Evolutionary conservation across 176 grass and related monocot species (phyloP).

Genomic region (Carex scoparia): DNA sequence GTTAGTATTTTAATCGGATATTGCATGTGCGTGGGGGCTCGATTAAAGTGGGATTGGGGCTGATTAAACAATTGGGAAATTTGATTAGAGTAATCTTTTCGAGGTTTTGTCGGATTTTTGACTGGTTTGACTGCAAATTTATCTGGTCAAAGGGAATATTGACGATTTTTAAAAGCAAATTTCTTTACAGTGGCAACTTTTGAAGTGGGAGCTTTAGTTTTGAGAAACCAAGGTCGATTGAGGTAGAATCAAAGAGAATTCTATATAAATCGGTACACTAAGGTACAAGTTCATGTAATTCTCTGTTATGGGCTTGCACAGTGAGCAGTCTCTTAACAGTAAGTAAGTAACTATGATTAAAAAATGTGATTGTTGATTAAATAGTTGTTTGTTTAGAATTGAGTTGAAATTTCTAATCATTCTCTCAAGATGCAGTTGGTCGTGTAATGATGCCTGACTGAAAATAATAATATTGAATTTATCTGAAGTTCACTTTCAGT

Average conservation of each 20-base stretch:
- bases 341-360: neutral
- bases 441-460: neutral
- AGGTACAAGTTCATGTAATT: slow-evolving; percentile 7
- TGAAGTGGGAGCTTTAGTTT: neutral
- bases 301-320: neutral
- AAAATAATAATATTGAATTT: neutral
- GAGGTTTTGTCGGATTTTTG: neutral
- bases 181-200: neutral
- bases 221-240: slow-evolving; percentile 7
- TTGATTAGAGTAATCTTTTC: slow-evolving; percentile 1
- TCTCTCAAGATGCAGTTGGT: neutral
- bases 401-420: neutral
- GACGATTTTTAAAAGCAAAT: slow-evolving; percentile 3
- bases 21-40: slow-evolving; percentile 7
- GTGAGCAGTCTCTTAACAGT: neutral
- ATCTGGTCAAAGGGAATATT: neutral
- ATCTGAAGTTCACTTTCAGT: neutral
- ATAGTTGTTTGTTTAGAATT: neutral
- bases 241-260: slow-evolving; percentile 10
- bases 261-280: neutral
- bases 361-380: neutral
- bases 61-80: slow-evolving; percentile 14
- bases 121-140: neutral
- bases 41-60: neutral
- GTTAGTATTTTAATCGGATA: slow-evolving; percentile 8